Conservation (phyloP, 2,329 filamentous ascomycete genomes). For the Fusarium oxysporum region DNA sequence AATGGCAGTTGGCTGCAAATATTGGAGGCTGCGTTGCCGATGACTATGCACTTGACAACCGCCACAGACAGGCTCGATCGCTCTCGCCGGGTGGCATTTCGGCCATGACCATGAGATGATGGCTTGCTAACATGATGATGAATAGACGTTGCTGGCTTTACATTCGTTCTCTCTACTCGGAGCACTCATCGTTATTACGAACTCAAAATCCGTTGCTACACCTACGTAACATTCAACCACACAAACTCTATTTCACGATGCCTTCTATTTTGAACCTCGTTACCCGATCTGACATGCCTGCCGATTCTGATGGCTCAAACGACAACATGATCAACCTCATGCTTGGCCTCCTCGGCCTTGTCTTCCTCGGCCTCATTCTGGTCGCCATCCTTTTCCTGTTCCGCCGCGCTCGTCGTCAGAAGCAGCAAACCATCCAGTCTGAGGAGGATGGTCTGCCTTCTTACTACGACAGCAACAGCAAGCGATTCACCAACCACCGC, state of each 20-base stretch:
- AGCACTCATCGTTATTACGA: constrained; percentile 35
- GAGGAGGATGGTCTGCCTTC: constrained; percentile 69
- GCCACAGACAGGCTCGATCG: constrained; percentile 10
- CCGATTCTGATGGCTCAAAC: constrained; percentile 57
- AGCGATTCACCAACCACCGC: constrained; percentile 63
- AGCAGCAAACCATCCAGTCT: constrained; percentile 55
- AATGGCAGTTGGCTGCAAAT: constrained; percentile 36
- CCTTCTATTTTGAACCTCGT: constrained; percentile 43
- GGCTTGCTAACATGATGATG: constrained; percentile 38
- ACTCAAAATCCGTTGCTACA: constrained; percentile 30
- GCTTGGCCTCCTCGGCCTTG: constrained; percentile 81
- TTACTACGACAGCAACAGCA: constrained; percentile 70
- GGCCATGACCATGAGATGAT: constrained; percentile 1
- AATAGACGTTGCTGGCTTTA: constrained; percentile 33
- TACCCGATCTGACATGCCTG: constrained; percentile 42
- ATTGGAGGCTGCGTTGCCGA: constrained; percentile 40
- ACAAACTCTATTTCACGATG: constrained; percentile 40
- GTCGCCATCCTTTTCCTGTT: constrained; percentile 77
- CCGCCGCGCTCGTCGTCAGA: constrained; percentile 70
- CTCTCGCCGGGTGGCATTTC: constrained; percentile 20
- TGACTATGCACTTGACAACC: constrained; percentile 4
- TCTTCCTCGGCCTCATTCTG: constrained; percentile 77
- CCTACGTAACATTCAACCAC: constrained; percentile 16
- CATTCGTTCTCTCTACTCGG: constrained; percentile 38
- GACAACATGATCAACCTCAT: constrained; percentile 80